Conservation (phyloP, 192 early-diverging fungal species). For the Podila verticillata region DNA sequence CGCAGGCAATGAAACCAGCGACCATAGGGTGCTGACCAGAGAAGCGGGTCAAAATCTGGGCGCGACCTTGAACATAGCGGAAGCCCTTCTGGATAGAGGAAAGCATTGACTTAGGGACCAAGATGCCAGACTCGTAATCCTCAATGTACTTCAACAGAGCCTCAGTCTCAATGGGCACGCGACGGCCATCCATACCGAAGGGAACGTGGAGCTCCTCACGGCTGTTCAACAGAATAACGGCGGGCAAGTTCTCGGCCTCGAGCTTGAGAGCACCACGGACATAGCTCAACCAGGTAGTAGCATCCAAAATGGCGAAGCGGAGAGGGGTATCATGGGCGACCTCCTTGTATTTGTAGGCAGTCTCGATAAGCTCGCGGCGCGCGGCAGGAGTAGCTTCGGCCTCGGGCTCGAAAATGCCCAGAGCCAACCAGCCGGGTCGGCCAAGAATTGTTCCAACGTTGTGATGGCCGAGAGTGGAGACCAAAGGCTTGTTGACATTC, state of each 20-base stretch:
- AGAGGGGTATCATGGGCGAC: slow-evolving; percentile 5
- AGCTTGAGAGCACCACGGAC: slow-evolving; percentile 65
- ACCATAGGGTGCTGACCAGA: slow-evolving; percentile 13
- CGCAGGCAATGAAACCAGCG: slow-evolving; percentile 9
- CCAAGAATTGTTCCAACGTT: slow-evolving; percentile 79
- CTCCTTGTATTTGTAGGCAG: slow-evolving; percentile 38
- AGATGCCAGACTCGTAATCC: slow-evolving; percentile 17
- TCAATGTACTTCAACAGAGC: slow-evolving; percentile 30
- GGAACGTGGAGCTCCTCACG: slow-evolving; percentile 34
- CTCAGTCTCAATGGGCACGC: slow-evolving; percentile 14
- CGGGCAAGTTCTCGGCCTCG: slow-evolving; percentile 20
- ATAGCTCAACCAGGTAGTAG: slow-evolving; percentile 68
- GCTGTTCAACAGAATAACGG: slow-evolving; percentile 40
- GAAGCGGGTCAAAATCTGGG: neutral
- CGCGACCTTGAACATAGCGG: slow-evolving; percentile 9
- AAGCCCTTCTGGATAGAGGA: slow-evolving; percentile 20
- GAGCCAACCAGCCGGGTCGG: slow-evolving; percentile 66
- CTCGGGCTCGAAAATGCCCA: slow-evolving; percentile 69
- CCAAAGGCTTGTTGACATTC: slow-evolving; percentile 70
- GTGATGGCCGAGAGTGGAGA: slow-evolving; percentile 64
- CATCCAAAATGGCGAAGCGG: slow-evolving; percentile 71
- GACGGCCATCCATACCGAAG: slow-evolving; percentile 32
- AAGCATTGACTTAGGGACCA: slow-evolving; percentile 32
- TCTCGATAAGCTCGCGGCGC: slow-evolving; percentile 34
- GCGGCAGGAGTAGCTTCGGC: slow-evolving; percentile 11